A percentile compares a stretch with the other conserved stretches of the same genome.
Evolutionary conservation across 495 filamentous ascomycete genomes (phyloP).

Genomic region (Ascobolus immersus): DNA sequence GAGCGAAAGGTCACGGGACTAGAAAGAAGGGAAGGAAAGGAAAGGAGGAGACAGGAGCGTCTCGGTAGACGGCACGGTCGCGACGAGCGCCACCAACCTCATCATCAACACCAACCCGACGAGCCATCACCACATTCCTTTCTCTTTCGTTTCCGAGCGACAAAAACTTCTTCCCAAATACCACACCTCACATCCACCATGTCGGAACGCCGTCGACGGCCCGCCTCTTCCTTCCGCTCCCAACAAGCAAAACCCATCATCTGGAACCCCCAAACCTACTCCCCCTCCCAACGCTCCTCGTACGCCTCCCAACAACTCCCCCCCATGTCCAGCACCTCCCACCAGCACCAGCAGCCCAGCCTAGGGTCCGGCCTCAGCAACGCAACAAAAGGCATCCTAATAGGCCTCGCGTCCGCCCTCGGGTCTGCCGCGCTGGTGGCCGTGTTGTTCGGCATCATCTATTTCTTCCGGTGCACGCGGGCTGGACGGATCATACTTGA

Average conservation of each 20-base stretch:
- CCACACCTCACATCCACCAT: neutral
- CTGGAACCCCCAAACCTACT: neutral
- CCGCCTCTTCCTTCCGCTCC: neutral
- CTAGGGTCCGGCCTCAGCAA: neutral
- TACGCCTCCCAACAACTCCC: neutral
- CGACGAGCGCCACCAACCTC: no score
- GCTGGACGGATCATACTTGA: conserved; percentile 81
- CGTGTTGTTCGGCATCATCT: conserved; percentile 57
- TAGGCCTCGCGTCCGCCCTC: conserved; percentile 89
- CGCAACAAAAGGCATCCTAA: conserved; percentile 47
- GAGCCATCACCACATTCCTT: no score
- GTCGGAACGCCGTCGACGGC: neutral
- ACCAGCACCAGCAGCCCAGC: neutral
- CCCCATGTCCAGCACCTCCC: no score
- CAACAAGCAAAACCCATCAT: neutral
- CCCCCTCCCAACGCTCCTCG: neutral
- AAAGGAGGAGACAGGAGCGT: no score
- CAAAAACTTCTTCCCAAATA: neutral
- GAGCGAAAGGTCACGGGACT: no score
- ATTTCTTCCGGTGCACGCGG: conserved; percentile 79
- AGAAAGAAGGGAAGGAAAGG: no score
- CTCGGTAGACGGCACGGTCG: no score
- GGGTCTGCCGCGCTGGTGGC: conserved; percentile 69
- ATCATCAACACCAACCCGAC: no score
- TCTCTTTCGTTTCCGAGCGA: no score